A percentile compares a stretch with the other conserved stretches of the same genome.
Conservation (phyloP, 2,329 filamentous ascomycete genomes). For the Claviceps capensis region DNA sequence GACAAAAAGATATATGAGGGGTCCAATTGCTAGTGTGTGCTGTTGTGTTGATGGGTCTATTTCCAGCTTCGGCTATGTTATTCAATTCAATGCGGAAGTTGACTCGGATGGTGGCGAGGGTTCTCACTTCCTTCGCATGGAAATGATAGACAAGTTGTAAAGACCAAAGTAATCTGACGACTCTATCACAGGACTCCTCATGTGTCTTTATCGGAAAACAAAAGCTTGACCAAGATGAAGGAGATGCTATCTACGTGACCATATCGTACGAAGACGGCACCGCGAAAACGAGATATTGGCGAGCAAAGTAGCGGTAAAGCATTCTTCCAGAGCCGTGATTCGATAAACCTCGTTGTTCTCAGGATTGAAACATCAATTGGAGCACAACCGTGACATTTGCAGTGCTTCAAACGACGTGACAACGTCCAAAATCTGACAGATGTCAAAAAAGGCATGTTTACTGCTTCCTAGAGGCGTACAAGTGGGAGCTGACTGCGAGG, state of each 20-base stretch:
- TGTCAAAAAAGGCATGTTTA: neutral
- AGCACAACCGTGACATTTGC: neutral
- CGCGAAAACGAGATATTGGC: neutral
- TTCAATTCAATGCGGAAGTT: neutral
- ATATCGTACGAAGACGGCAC: slow-evolving; percentile 1
- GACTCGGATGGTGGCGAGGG: neutral
- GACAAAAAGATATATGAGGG: neutral
- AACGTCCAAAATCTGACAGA: neutral
- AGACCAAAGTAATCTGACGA: neutral
- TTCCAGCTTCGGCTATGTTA: neutral
- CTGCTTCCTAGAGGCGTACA: neutral
- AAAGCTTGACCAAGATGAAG: neutral
- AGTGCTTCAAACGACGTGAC: neutral
- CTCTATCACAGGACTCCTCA: neutral
- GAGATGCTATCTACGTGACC: neutral
- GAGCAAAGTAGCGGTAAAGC: slow-evolving; percentile 4
- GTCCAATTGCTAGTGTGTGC: neutral
- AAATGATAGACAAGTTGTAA: neutral
- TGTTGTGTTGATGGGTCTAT: neutral
- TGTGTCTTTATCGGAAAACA: neutral
- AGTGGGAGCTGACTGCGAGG: neutral
- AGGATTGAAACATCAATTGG: slow-evolving; percentile 8
- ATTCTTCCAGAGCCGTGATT: slow-evolving; percentile 8
- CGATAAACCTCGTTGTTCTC: slow-evolving; percentile 8
- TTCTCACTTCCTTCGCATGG: neutral